These are phyloP conservation scores for Exophiala sp. DNA, from an alignment of 2,329 filamentous ascomycete species.

Conservation along the genomic window DNA sequence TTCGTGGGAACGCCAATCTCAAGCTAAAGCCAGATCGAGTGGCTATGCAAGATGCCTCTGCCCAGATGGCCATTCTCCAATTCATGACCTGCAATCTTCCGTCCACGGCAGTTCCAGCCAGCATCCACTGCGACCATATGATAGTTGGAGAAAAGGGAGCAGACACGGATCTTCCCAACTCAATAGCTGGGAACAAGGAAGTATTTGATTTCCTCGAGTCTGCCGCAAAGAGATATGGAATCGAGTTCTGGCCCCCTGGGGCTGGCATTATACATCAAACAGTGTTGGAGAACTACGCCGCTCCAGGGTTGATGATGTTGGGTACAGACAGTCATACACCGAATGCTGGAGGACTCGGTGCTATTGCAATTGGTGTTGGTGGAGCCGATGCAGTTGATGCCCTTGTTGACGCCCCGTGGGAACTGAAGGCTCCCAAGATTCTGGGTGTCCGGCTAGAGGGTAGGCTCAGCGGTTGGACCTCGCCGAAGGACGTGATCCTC, in stretches of 20 bases:
- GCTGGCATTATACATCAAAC: constrained; percentile 97
- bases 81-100: constrained; percentile 96
- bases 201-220: constrained; percentile 97
- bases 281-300: constrained; percentile 93
- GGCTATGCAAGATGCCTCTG: constrained; percentile 98
- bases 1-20: constrained; percentile 84
- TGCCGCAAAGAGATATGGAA: constrained; percentile 81
- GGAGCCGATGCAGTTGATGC: constrained; percentile 97
- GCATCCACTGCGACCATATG: constrained; percentile 98
- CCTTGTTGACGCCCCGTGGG: constrained; percentile 93
- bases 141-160: constrained; percentile 93
- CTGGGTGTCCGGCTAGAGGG: constrained; percentile 80
- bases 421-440: constrained; percentile 88
- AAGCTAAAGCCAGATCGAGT: constrained; percentile 96
- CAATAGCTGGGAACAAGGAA: constrained; percentile 88
- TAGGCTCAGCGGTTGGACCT: constrained; percentile 79
- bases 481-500: constrained; percentile 93
- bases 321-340: constrained; percentile 97
- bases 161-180: constrained; percentile 73
- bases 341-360: constrained; percentile 89
- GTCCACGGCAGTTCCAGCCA: constrained; percentile 85
- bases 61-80: constrained; percentile 95
- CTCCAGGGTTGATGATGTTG: constrained; percentile 98
- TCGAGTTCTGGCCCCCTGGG: constrained; percentile 92
- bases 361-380: constrained; percentile 93